Evolutionary conservation across 305 asterid genomes (phyloP), one percentile per base, ranked within the genome.

Genomic region (Lippia alba): DNA sequence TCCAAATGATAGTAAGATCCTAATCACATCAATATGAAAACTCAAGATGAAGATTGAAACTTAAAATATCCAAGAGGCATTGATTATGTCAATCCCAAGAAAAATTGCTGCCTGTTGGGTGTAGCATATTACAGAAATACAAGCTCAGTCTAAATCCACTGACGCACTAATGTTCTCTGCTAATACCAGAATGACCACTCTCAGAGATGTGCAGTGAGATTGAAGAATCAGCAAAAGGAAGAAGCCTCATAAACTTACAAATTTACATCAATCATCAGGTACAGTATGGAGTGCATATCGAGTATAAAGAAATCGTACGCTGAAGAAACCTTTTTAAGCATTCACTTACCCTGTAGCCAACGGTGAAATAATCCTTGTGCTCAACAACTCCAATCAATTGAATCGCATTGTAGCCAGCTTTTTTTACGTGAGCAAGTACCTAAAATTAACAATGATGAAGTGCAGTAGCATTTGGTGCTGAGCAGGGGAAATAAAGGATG

Each of bases 341-440:
- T 36, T 60, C 61, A 83, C 99, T 82, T 80, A 92, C 99, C 78
- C 85, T 87, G 79, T 90, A 94, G 53, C 99, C 99, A 78, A 84
- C 92, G 53, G 96, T 83, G 74, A 82, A 94, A 79, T 94, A 94
- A 78, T 94, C 99, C 79, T 88, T 94, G 87, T 94, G 99, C 88
- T 94, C 99, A 63, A 86, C 84, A 70, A 92, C 81, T 79, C 97
- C 99, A 85, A 94, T 86, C 76, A 94, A 79, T 69, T 92, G 99
- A 73, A 94, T 83, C 44, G 90, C 94, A 80, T 94, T 94, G 87
- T 94, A 94, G 69, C 99, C 98, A 65, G 98, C 92, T 78, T 90
- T 92, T 81, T 92, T 94, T 67, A 91, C 90, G 78, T 92, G 99
- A 39, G 87, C 85, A 61, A 94, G 91, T 71, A 92, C 96, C 99